A percentile compares a stretch with the other conserved stretches of the same genome.
These are phyloP conservation scores for Hymenoscyphus occultus DNA, from an alignment of 2,329 filamentous ascomycete genomes.

Conservation along the genomic window DNA sequence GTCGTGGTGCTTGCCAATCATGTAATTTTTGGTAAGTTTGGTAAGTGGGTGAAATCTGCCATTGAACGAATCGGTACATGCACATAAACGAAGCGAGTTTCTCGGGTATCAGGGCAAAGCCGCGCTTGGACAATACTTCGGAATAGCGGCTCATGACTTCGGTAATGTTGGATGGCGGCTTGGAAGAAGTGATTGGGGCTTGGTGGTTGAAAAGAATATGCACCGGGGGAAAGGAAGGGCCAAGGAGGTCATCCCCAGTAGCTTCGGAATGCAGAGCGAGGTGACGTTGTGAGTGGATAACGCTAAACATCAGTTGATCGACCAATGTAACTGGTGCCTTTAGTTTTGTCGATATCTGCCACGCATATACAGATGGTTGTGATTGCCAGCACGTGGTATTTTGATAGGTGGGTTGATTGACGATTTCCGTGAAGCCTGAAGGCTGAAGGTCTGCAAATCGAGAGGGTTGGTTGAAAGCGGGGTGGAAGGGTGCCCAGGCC, in stretches of 20 bases:
- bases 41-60: constrained; percentile 32
- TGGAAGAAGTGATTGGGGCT: constrained; percentile 13
- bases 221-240: constrained; percentile 29
- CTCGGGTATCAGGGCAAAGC: constrained; percentile 32
- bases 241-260: constrained; percentile 25
- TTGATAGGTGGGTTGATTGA: constrained; percentile 21
- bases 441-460: constrained; percentile 28
- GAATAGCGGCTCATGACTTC: constrained; percentile 33
- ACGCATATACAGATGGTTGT: constrained; percentile 34
- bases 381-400: constrained; percentile 30
- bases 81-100: constrained; percentile 35
- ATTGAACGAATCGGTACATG: constrained; percentile 35
- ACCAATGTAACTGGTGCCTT: constrained; percentile 31
- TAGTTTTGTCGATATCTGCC: constrained; percentile 35
- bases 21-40: constrained; percentile 28
- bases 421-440: constrained; percentile 28
- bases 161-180: constrained; percentile 24
- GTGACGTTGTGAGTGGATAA: constrained; percentile 32
- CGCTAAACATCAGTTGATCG: constrained; percentile 32
- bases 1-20: constrained; percentile 31
- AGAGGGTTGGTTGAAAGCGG: constrained; percentile 30
- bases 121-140: constrained; percentile 27
- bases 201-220: constrained; percentile 31
- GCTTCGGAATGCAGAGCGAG: constrained; percentile 22
- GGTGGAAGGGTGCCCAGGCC: constrained; percentile 32